Percentiles rank a stretch among this genome's conserved stretches.
Evolutionary conservation across 345 rosid species (phyloP).

Genomic region (Acer saccharum): DNA sequence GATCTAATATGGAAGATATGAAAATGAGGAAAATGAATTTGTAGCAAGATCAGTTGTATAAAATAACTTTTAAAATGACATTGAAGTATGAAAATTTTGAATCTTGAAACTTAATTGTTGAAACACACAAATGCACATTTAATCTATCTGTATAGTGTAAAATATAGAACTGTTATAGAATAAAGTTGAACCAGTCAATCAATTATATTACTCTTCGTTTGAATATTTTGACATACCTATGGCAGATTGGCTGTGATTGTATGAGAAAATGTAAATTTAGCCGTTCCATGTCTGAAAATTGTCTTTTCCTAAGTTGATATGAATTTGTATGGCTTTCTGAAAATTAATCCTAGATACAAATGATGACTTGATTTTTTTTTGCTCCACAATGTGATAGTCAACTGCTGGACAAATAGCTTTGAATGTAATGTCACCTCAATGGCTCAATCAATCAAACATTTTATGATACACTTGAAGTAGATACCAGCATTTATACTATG

Average conservation of each 20-base stretch:
- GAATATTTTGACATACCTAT: background rate
- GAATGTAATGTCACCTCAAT: background rate
- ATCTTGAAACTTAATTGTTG: background rate
- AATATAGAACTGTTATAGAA: background rate
- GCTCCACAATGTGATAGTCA: background rate
- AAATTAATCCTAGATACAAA: background rate
- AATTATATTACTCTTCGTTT: background rate
- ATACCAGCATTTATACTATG: background rate
- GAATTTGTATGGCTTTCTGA: background rate
- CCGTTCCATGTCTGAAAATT: background rate
- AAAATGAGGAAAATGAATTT: conserved; percentile 1
- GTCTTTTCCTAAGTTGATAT: background rate
- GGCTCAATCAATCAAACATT: background rate
- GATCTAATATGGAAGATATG: background rate
- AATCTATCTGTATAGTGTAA: background rate
- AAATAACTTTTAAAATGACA: background rate
- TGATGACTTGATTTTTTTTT: background rate
- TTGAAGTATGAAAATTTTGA: background rate
- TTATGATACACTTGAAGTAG: background rate
- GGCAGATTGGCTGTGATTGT: background rate
- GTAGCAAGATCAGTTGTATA: background rate
- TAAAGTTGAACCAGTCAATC: background rate
- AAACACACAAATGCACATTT: background rate
- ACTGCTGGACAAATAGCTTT: background rate
- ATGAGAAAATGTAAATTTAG: background rate